Evolutionary conservation across 2,329 filamentous ascomycete genomes (phyloP).

Genomic region (Sordariomycetes sp.): DNA sequence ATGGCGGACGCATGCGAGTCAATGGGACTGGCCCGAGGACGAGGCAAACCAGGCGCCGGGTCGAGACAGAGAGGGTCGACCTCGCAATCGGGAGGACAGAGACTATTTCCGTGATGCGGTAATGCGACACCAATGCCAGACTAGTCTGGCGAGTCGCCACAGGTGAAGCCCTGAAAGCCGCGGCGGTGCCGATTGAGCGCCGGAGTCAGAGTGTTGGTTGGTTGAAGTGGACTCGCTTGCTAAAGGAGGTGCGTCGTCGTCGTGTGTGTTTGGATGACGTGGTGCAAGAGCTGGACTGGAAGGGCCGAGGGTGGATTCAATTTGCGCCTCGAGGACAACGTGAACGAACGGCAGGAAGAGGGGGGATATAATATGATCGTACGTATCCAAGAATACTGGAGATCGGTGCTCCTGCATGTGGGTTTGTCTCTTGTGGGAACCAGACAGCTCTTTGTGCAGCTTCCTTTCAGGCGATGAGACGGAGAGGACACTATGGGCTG

Average conservation of each 20-base stretch:
- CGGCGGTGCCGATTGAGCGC: neutral
- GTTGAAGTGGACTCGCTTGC: neutral
- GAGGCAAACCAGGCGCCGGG: neutral
- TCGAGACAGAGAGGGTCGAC: neutral
- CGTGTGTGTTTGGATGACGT: neutral
- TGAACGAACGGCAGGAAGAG: neutral
- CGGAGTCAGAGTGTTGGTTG: neutral
- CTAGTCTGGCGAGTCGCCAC: neutral
- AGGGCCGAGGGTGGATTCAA: neutral
- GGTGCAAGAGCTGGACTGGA: neutral
- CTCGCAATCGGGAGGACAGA: neutral
- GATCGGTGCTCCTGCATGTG: neutral
- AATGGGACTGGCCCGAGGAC: neutral
- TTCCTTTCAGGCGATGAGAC: neutral
- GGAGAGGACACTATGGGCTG: neutral
- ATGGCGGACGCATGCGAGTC: conserved; percentile 52
- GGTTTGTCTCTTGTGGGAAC: neutral
- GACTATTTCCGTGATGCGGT: neutral
- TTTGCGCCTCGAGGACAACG: neutral
- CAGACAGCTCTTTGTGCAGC: neutral
- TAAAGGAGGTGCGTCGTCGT: neutral
- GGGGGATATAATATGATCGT: neutral
- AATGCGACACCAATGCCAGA: neutral
- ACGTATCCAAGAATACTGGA: neutral
- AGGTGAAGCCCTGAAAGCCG: neutral